Base-by-base conservation (phyloP, 2,329 filamentous ascomycete species). In the Pseudogymnoascus pannorum region DNA sequence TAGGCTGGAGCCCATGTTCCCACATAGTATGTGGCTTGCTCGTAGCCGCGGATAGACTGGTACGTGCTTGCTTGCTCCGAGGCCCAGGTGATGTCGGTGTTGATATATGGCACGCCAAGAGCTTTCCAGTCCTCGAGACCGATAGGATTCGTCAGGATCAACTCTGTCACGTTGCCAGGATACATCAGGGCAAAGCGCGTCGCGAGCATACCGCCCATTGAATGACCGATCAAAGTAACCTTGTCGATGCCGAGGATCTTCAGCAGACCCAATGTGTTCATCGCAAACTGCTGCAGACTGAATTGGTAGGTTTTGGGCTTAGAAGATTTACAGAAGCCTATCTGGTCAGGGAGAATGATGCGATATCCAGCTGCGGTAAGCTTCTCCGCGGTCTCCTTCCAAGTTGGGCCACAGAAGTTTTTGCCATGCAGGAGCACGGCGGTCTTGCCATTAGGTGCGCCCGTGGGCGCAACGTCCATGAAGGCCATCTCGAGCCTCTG, bases 321-420 rank as follows among this genome's bases (percentile, higher is more conserved):
- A 24, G 77, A 75, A 7, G 79, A 82, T 69, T 83, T 83, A 76
- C 81, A 84, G 72, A 81, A 84, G 62, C 81, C 81, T 54, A 84
- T 71, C 64, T 83, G 80, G 64, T 84, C 81, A 0, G 80, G 78
- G 2, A 80, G 71, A 58, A 83, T 76, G 59, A 83, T 78, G 38
- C 81, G 78, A 65, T 80, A 82, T 42, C 80, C 81, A 26, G 67
- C 68, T 2, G 66, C 64, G 3, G 73, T 67, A 60, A 83, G 75
- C 9, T 72, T 68, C 9, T 69, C 64, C n/a, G 78, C 77, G 12
- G 79, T 82, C 14, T 69, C 70, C 60, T 76, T 73, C 81, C 81
- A 83, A 6, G 80, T 83, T 20, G 78, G 72, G 35, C 75, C 77
- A 68, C 81, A 83, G 65, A 83, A 83, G 70, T 82, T 83, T 70